Base-by-base conservation (phyloP, 2,329 filamentous ascomycete genomes). In the Ophiocordyceps polyrhachis-furcata region DNA sequence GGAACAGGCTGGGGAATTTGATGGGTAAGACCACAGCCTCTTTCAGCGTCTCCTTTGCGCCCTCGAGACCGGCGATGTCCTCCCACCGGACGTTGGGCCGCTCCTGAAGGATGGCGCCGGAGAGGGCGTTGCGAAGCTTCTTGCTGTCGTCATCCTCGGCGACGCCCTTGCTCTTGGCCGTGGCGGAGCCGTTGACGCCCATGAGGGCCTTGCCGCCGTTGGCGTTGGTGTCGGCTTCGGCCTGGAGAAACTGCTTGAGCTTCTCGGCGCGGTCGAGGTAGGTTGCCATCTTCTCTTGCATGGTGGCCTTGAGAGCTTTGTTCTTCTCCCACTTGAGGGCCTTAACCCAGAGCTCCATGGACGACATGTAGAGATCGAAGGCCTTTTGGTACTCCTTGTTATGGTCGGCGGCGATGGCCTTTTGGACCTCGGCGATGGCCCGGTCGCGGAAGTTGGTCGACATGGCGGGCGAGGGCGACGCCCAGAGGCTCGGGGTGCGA, bases 271-370 rank as follows among this genome's bases (percentile, higher is more conserved):
- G 85, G 65, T 95, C 89, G 82, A 98, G 94, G 71, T 98, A 98
- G 61, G 95, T 89, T 55, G 73, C 83, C 19, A 88, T 87, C 70
- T 96, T 96, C 55, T 83, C 79, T 54, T 91, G 82, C 63, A 98
- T 95, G 76, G 94, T 93, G 60, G 93, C 87, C 70, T 96, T 96
- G 51, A 86, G 88, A 55, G 88, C 89, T 50, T 83, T 79, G 67
- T 95, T 96, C 75, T 96, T 98, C 69, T 98, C 91, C 89, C 89
- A 98, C 71, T 98, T 98, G 48, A 98, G 74, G 31, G 91, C 91
- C 49, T 96, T 83, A 83, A 98, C 94, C 71, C 96, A 98, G 47
- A 96, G 78, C 66, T 98, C 89, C 54, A 98, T 83, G 44, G 89
- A 81, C 53, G 86, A 81, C 70, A 94, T 95, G 75, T 98, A 98